Evolutionary conservation across 202 grass and related monocot species (phyloP), one percentile per base, ranked within the genome.

Genomic region (Carex arenaria): DNA sequence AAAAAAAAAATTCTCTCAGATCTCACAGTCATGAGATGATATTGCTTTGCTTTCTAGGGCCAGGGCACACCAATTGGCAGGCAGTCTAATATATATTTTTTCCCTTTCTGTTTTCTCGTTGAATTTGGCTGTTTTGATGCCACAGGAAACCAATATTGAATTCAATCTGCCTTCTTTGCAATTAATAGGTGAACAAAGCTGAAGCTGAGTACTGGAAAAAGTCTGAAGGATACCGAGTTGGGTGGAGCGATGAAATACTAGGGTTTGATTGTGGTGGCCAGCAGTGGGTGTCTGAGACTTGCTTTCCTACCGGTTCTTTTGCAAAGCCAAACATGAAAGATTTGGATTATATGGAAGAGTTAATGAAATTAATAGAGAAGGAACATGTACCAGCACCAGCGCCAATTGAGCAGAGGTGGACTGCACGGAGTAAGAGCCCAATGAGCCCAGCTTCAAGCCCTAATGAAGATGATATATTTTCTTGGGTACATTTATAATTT

Each of bases 251-350:
- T 82, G 95, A 98, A 89, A 93, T 98, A 77, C 78, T 98, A 79
- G 92, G 95, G 47, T 98, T 98, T 81, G 95, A 98, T 85, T 98
- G 95, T 93, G 95, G 95, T 65, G 95, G 95, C 13, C 90, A 94
- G 80, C 92, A 98, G 80, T 98, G 92, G 95, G 95, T 98, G 53
- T 91, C 87, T 60, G 90, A 94, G 82, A 98, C 71, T 38, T 94
- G 95, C 80, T 98, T 98, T 61, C 90, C 90, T 73, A 82, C 90
- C 19, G 95, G 95, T 45, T 91, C 92, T 61, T 76, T 93, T 82
- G 45, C 72, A 82, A 94, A 91, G 26, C 92, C 95, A 82, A 94
- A 70, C 81, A 89, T 94, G 89, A 98, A 93, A 74, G 95, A 98
- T 89, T 85, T 98, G 59, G 90, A 91, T 52, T 94, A 83, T 71